Base-by-base conservation (phyloP, 768 basidiomycete species). In the Suillus subalutaceus region DNA sequence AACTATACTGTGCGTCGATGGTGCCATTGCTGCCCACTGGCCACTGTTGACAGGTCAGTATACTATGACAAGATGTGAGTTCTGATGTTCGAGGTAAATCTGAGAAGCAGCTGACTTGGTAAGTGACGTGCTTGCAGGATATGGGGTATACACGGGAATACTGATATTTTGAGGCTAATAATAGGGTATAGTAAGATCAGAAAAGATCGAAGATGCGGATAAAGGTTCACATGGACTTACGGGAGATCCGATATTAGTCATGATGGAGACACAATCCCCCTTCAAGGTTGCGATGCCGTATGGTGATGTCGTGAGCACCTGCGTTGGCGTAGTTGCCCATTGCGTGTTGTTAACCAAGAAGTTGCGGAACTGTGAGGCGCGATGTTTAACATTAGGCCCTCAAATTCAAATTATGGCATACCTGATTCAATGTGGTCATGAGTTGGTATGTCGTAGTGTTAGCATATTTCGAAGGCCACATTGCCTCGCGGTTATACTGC, bases 201-300 rank as follows among this genome's bases (percentile, higher is more conserved):
- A n/a, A 64, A 23, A 6, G 2, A 18, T 66, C 55, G 62, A 26
- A 52, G 50, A 8, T 58, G 50, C 37, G 7, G 30, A n/a, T 32
- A 23, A 38, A 35, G 9, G 46, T 26, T 48, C 57, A 26, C 35
- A 53, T 30, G 50, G 56, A 68, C 84, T 64, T 72, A 91, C 90
- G 26, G 90, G 89, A 63, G 90, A 90, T 40, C 90, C 92, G 66
- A 92, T 86, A 76, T 89, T 91, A 30, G 90, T 92, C 68, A 89
- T 67, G 48, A 92, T 76, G 15, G 86, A 82, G 59, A 91, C 78
- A 12, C 90, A 83, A 23, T 80, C 72, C 15, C 89, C 90, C 71
- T 90, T 92, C 78, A 85, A 82, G 66, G 92, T 77, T 20, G 85
- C 88, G n/a, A 92, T 75, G 37, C 86, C 86, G 66, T 85, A 74